Evolutionary conservation across 257 asterid species (phyloP).

Genomic region (Ehretia macrophylla): DNA sequence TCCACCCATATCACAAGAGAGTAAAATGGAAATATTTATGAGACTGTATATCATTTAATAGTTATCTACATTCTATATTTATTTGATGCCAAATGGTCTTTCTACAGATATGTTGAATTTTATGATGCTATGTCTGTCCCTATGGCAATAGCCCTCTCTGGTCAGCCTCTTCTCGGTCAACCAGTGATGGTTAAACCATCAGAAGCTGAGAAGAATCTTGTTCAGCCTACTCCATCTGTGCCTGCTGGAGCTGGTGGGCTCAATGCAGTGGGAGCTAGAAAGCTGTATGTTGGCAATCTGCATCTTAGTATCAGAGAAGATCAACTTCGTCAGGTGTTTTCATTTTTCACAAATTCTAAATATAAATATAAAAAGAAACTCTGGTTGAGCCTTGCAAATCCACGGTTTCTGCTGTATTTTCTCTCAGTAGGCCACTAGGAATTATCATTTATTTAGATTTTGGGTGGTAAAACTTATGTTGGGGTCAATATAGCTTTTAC

Average conservation of each 20-base stretch:
- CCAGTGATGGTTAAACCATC: slow-evolving; percentile 79
- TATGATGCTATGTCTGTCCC: slow-evolving; percentile 67
- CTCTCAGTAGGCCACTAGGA: too few species aligned
- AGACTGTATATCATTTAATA: too few species aligned
- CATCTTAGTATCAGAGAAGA: slow-evolving; percentile 59
- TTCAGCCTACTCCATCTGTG: slow-evolving; percentile 47
- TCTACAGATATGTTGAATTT: slow-evolving; percentile 63
- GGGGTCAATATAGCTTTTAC: too few species aligned
- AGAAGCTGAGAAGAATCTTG: slow-evolving; percentile 80
- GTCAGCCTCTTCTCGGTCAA: slow-evolving; percentile 63
- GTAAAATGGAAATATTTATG: too few species aligned
- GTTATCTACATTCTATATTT: background rate
- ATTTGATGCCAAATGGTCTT: background rate
- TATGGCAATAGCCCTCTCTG: slow-evolving; percentile 74
- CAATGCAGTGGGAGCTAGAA: slow-evolving; percentile 52
- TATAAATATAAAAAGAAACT: background rate
- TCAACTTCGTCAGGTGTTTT: slow-evolving; percentile 65
- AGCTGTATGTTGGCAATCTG: slow-evolving; percentile 63
- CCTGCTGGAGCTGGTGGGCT: slow-evolving; percentile 41
- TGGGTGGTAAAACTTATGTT: too few species aligned
- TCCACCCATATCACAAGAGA: too few species aligned
- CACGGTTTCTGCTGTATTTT: too few species aligned
- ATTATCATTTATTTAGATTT: too few species aligned
- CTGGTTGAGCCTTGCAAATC: background rate
- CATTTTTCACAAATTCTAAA: background rate